Evolutionary conservation across 352 stramenopile species (phyloP).

Genomic region (Globisporangium apiculatum): DNA sequence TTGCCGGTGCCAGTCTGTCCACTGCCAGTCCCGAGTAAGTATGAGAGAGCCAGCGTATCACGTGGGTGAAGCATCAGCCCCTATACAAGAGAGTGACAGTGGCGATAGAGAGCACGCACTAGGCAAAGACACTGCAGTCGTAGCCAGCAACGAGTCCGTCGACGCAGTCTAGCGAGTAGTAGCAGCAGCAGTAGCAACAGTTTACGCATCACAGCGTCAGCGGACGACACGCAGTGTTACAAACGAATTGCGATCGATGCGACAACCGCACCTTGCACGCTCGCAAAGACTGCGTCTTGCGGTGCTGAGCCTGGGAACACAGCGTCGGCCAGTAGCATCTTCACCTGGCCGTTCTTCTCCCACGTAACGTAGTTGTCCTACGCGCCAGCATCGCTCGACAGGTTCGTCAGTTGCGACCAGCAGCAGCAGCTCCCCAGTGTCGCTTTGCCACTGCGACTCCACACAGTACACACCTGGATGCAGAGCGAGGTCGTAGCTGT

Average conservation of each 20-base stretch:
- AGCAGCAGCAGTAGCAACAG: background rate
- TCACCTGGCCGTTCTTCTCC: constrained; percentile 65
- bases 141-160: constrained; percentile 52
- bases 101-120: constrained; percentile 24
- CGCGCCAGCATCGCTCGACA: background rate
- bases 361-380: constrained; percentile 40
- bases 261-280: constrained; percentile 26
- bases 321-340: constrained; percentile 43
- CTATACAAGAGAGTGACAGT: background rate
- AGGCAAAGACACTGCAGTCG: constrained; percentile 68
- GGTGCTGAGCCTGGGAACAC: constrained; percentile 30
- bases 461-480: constrained; percentile 21
- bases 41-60: background rate
- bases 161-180: constrained; percentile 34
- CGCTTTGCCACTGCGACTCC: background rate
- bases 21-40: constrained; percentile 11
- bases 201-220: no score
- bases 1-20: constrained; percentile 66
- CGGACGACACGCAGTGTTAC: background rate
- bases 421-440: no score
- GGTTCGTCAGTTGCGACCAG: background rate
- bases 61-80: background rate
- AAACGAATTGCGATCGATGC: constrained; percentile 2
- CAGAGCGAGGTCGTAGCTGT: constrained; percentile 19
- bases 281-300: constrained; percentile 43